These are phyloP conservation scores for Phytopythium chamaehyphon DNA, from an alignment of 352 stramenopile genomes.

Conservation along the genomic window DNA sequence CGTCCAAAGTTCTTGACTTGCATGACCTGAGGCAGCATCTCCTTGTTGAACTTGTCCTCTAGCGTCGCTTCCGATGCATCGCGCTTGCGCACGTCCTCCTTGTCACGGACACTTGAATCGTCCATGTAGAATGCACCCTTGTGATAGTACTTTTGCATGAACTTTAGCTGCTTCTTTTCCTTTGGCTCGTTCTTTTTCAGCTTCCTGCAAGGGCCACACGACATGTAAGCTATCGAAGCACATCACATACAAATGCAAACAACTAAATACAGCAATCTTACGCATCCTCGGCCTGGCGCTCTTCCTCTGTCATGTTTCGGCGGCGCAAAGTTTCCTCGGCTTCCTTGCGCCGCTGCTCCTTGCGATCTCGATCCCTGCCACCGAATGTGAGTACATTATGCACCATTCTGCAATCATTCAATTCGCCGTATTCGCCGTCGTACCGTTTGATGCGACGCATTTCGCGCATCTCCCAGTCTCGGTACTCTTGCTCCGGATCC, in stretches of 20 bases:
- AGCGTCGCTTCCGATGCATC: slow-evolving; percentile 88
- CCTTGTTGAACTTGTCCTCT: slow-evolving; percentile 93
- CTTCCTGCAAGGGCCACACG: slow-evolving; percentile 36
- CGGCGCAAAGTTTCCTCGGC: slow-evolving; percentile 82
- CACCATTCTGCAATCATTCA: slow-evolving; percentile 1
- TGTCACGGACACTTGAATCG: slow-evolving; percentile 85
- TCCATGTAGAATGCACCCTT: slow-evolving; percentile 98
- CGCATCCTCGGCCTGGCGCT: slow-evolving; percentile 90
- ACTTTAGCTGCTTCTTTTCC: slow-evolving; percentile 89
- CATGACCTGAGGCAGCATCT: slow-evolving; percentile 94
- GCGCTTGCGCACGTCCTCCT: slow-evolving; percentile 89
- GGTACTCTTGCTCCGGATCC: slow-evolving; percentile 87
- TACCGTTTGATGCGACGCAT: slow-evolving; percentile 90
- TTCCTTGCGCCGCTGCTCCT: slow-evolving; percentile 78
- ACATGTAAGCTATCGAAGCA: slow-evolving; percentile 3
- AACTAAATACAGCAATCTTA: slow-evolving; percentile 19
- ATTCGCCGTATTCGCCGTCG: too few relatives aligned
- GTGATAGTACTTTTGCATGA: slow-evolving; percentile 99
- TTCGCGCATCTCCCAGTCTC: slow-evolving; percentile 93
- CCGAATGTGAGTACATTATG: background rate
- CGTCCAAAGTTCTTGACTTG: slow-evolving; percentile 99
- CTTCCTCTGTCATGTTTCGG: slow-evolving; percentile 95
- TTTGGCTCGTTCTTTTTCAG: slow-evolving; percentile 78
- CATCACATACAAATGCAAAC: background rate
- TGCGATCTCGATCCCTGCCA: slow-evolving; percentile 77